Base-by-base conservation (phyloP, 768 basidiomycete genomes). In the Stropharia rugosoannulata region DNA sequence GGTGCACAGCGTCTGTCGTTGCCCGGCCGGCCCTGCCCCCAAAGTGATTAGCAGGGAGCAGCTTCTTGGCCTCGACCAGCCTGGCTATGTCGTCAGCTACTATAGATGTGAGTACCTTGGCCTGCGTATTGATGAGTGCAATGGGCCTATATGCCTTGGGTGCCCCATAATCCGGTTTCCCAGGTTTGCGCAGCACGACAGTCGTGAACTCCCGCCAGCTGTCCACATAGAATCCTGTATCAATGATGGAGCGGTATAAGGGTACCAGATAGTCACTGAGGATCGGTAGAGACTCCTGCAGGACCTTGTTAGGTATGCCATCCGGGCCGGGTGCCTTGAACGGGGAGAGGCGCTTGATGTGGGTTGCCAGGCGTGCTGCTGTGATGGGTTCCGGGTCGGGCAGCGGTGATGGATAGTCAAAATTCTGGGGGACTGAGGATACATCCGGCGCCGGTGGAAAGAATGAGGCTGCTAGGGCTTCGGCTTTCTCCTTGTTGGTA, bases 81-180 rank as follows among this genome's bases (percentile, higher is more conserved):
- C 54, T 51, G 0, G 56, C 40, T 0, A 76, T 46, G 19, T 65
- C 57, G 3, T 69, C 65, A 4, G 66, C 61, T 0, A 70, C 46
- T 3, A 55, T 49, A 6, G 61, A 35, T 3, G 64, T 62, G 0
- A 72, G 66, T 3, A 71, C 35, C 40, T 78, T 79, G 0, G 60
- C 66, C 1, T 69, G 56, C 0, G 68, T 69, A 25, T 69, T 48
- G 1, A 76, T 60, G 0, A 80, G 68, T 0, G 70, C 70, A 2
- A 80, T 76, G 0, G 75, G 79, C 0, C 69, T 51, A 36, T 74
- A 74, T 0, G 74, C 67, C 29, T 70, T 72, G 0, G 75, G 52
- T 0, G 62, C 25, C 0, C 63, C 49, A 60, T 81, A 80, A 57
- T 69, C 51, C 0, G 66, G 54, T 49, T 70, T 69, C 0, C 74